Conservation (phyloP, 768 basidiomycete species). For the Amanita subjunquillea region DNA sequence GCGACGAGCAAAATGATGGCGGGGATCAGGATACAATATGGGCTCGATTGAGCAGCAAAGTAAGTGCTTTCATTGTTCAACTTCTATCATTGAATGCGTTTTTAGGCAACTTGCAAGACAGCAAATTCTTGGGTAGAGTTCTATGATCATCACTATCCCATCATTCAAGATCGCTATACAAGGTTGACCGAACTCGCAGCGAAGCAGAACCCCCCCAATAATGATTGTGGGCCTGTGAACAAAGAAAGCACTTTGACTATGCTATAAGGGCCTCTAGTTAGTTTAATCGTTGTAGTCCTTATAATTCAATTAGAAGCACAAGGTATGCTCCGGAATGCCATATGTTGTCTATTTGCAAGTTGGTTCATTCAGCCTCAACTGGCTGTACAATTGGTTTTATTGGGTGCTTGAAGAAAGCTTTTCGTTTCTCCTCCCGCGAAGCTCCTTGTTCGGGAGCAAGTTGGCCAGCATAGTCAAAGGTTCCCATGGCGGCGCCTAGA, state of each 20-base stretch:
- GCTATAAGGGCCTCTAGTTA: not conserved
- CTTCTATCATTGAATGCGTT: not conserved
- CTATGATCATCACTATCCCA: slow-evolving; percentile 31
- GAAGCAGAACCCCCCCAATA: not conserved
- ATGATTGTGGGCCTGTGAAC: not conserved
- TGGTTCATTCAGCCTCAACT: slow-evolving; percentile 17
- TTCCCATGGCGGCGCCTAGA: slow-evolving; percentile 71
- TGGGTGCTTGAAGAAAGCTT: slow-evolving; percentile 76
- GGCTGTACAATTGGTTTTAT: slow-evolving; percentile 27
- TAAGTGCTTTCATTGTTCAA: slow-evolving; percentile 14
- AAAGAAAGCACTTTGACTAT: not conserved
- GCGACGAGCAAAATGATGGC: slow-evolving; percentile 31
- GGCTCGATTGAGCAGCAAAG: slow-evolving; percentile 36
- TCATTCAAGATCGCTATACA: slow-evolving; percentile 32
- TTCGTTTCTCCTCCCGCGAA: slow-evolving; percentile 58
- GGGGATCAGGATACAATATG: slow-evolving; percentile 32
- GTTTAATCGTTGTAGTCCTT: not conserved
- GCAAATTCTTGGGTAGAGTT: slow-evolving; percentile 39
- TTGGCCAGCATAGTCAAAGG: slow-evolving; percentile 71
- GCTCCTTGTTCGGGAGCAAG: slow-evolving; percentile 34
- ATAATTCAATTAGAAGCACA: not conserved
- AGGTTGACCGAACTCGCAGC: slow-evolving; percentile 10
- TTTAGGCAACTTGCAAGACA: slow-evolving; percentile 30
- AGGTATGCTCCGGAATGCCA: no score
- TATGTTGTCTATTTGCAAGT: slow-evolving; percentile 1